Conservation (phyloP, 768 basidiomycete genomes). For the Lactifluus volemus region DNA sequence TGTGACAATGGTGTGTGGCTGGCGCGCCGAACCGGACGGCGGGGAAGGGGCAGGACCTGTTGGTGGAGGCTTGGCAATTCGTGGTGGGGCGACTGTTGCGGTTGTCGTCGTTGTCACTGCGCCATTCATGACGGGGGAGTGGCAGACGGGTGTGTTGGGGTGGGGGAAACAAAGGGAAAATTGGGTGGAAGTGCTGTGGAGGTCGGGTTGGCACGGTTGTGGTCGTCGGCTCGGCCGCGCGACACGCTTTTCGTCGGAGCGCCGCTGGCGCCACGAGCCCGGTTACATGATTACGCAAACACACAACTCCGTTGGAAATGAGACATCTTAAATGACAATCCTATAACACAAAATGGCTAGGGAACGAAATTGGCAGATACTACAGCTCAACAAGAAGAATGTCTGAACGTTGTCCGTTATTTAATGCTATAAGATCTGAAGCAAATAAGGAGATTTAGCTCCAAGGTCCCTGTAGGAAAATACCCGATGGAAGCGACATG, state of each 20-base stretch:
- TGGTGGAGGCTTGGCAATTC: conserved; percentile 24
- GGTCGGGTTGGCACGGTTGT: neutral
- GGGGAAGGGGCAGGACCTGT: conserved; percentile 25
- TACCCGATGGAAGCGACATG: too few species aligned
- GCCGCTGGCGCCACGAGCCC: conserved; percentile 6
- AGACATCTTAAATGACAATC: too few species aligned
- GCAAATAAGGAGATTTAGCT: neutral
- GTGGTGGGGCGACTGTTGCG: neutral
- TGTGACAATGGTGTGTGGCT: conserved; percentile 28
- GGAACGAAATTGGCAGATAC: neutral
- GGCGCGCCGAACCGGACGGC: conserved; percentile 39
- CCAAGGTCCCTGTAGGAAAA: neutral
- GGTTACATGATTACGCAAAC: neutral
- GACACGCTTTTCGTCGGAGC: neutral
- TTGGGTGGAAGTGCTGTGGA: neutral
- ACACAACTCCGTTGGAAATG: too few species aligned
- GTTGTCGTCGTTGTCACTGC: conserved; percentile 2
- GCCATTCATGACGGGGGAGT: conserved; percentile 5
- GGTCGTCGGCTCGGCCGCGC: conserved; percentile 2
- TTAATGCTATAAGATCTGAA: neutral
- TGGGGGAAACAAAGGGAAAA: neutral
- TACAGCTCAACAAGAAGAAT: neutral
- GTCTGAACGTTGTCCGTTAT: neutral
- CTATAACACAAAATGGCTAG: neutral
- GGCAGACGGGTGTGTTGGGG: neutral